Base-by-base conservation (phyloP, 1,284 basidiomycete species). In the Veloboletus limbatus region DNA sequence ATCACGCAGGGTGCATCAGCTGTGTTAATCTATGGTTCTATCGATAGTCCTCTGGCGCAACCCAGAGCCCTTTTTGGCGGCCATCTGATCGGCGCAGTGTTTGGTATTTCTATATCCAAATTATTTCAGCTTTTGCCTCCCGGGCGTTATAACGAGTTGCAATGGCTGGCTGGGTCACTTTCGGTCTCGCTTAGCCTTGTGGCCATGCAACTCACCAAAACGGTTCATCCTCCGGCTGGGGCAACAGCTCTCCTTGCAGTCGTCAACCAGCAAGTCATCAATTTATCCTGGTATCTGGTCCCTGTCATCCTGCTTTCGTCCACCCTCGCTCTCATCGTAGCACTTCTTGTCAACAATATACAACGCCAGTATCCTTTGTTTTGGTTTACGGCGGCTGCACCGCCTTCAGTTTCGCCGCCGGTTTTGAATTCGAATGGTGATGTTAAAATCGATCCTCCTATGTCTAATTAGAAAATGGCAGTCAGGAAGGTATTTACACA, bases 211-310 rank as follows among this genome's bases (percentile, higher is more conserved):
- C 67, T 82, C 25, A 79, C 80, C 2, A 67, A 68, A 1, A 80
- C 78, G 0, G 74, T 74, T 1, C 82, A 85, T 58, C 82, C 82
- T 5, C 82, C 83, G 7, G 82, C 76, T 30, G 83, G 80, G 57
- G 69, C 68, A 48, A 76, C 69, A 3, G 70, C 73, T 11, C 63
- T 72, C 47, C 62, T 73, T 3, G 77, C 80, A n/a, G 72, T 76
- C 2, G 65, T 77, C 13, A 73, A 74, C 51, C 57, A 68, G 3
- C 66, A 74, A 3, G 65, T 78, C 17, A 63, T 76, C 11, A 54
- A 59, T 9, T 62, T 84, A 40, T 77, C 77, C 14, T 85, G 82
- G 83, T 76, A 77, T 39, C 78, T 77, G 51, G 62, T 85, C n/a
- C 78, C 78, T 16, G 70, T 81, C 31, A 61, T 85, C 14, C 67